phyloP scores from a whole-genome alignment of 352 stramenopile species.

The Sclerospora graminicola region DNA sequence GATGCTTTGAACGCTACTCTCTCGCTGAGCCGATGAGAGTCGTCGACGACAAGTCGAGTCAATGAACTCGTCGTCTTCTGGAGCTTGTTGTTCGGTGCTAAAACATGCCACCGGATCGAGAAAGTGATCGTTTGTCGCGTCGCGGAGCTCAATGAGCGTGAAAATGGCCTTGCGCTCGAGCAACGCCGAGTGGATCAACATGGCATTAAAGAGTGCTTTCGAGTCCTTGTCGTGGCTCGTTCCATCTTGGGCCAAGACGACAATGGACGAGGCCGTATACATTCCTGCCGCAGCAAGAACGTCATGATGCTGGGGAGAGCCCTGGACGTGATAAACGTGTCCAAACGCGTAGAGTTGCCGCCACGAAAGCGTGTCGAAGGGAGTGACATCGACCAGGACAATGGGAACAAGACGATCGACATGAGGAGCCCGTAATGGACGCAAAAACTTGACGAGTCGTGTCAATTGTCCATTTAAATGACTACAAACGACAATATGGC shows the following conservation, averaged over 20 bases:
- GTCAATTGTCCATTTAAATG: slow-evolving; percentile 51
- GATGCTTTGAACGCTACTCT: slow-evolving; percentile 36
- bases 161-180: slow-evolving; percentile 60
- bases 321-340: slow-evolving; percentile 72
- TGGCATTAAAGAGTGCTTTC: slow-evolving; percentile 81
- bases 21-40: slow-evolving; percentile 8
- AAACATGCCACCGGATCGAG: slow-evolving; percentile 47
- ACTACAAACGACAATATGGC: slow-evolving; percentile 79
- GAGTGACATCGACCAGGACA: slow-evolving; percentile 61
- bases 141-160: slow-evolving; percentile 78
- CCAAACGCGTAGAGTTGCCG: slow-evolving; percentile 52
- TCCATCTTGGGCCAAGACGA: slow-evolving; percentile 74
- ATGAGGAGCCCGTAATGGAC: slow-evolving; percentile 58
- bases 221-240: slow-evolving; percentile 65
- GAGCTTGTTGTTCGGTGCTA: slow-evolving; percentile 8
- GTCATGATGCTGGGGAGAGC: slow-evolving; percentile 61
- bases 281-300: slow-evolving; percentile 61
- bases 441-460: slow-evolving; percentile 65
- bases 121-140: slow-evolving; percentile 79
- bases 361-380: slow-evolving; percentile 62
- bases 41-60: slow-evolving; percentile 13
- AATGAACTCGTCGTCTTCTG: slow-evolving; percentile 17
- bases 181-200: slow-evolving; percentile 68
- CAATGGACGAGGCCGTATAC: slow-evolving; percentile 72
- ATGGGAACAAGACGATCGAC: slow-evolving; percentile 55